Evolutionary conservation across 2,329 filamentous ascomycete species (phyloP).

Genomic region (Fusarium sp.): DNA sequence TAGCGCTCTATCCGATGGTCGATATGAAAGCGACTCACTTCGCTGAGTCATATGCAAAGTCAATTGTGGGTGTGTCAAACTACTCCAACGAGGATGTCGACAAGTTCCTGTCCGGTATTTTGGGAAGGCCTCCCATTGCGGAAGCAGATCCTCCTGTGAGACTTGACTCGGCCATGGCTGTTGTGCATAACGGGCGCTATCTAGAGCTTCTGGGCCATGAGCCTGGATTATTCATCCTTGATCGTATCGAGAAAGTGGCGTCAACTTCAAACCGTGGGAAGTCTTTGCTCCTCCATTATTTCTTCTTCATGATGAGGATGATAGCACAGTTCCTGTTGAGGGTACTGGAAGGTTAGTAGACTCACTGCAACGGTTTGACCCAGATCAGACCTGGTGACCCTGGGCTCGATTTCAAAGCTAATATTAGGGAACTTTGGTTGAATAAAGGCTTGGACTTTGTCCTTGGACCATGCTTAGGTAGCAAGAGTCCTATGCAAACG

Average conservation of each 20-base stretch:
- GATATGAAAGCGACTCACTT: background rate
- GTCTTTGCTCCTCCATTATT: background rate
- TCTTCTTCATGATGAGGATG: background rate
- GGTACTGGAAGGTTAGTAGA: background rate
- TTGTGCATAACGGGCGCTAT: background rate
- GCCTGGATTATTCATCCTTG: background rate
- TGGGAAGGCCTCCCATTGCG: background rate
- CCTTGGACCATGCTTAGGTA: background rate
- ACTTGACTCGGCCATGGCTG: background rate
- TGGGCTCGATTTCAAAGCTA: background rate
- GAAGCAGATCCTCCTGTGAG: background rate
- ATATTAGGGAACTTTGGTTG: background rate
- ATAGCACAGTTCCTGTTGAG: background rate
- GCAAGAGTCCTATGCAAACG: background rate
- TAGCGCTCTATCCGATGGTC: background rate
- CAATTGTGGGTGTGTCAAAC: background rate
- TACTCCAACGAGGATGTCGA: background rate
- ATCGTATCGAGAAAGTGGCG: rapidly evolving
- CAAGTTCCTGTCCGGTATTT: background rate
- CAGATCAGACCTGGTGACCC: background rate
- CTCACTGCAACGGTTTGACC: background rate
- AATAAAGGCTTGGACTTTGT: background rate
- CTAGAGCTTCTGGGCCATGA: background rate
- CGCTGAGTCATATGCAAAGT: background rate
- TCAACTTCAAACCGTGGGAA: rapidly evolving